Evolutionary conservation across 768 basidiomycete species (phyloP).

Genomic region (Cyclocybe aegerita): DNA sequence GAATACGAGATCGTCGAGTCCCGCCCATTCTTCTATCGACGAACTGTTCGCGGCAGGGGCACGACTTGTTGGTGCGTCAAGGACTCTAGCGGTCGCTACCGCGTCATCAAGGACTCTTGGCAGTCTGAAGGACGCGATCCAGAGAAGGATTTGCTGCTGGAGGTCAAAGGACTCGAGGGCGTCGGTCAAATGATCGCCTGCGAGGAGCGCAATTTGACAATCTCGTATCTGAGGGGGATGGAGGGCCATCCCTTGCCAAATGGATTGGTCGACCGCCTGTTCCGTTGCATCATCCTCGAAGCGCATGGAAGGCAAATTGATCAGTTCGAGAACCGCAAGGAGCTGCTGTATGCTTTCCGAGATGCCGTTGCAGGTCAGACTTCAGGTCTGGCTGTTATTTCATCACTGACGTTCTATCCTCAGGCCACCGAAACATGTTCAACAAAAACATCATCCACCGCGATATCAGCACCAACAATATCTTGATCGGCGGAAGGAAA

Average conservation of each 20-base stretch:
- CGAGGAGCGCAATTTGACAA: neutral
- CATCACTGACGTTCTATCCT: neutral
- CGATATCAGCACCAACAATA: slow-evolving; percentile 25
- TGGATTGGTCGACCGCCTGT: slow-evolving; percentile 3
- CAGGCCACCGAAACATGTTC: slow-evolving; percentile 17
- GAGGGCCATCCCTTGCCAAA: neutral
- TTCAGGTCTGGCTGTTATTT: neutral
- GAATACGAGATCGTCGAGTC: neutral
- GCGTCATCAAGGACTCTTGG: slow-evolving; percentile 25
- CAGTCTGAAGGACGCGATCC: neutral
- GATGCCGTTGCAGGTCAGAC: slow-evolving; percentile 17
- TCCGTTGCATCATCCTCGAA: slow-evolving; percentile 12
- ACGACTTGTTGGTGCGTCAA: slow-evolving; percentile 20
- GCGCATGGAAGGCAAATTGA: slow-evolving; percentile 13
- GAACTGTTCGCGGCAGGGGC: slow-evolving; percentile 18
- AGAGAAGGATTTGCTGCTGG: slow-evolving; percentile 14
- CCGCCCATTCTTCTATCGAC: slow-evolving; percentile 10
- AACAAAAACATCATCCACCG: slow-evolving; percentile 21
- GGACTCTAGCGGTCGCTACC: neutral
- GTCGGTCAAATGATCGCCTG: slow-evolving; percentile 15
- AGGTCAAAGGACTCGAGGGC: slow-evolving; percentile 9
- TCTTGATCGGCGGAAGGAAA: slow-evolving; percentile 12
- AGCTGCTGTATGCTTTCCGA: slow-evolving; percentile 14
- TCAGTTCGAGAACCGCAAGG: slow-evolving; percentile 3
- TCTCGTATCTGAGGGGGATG: slow-evolving; percentile 4